Evolutionary conservation across 129 eudicot species (phyloP).

Genomic region (Artemisia argyi): DNA sequence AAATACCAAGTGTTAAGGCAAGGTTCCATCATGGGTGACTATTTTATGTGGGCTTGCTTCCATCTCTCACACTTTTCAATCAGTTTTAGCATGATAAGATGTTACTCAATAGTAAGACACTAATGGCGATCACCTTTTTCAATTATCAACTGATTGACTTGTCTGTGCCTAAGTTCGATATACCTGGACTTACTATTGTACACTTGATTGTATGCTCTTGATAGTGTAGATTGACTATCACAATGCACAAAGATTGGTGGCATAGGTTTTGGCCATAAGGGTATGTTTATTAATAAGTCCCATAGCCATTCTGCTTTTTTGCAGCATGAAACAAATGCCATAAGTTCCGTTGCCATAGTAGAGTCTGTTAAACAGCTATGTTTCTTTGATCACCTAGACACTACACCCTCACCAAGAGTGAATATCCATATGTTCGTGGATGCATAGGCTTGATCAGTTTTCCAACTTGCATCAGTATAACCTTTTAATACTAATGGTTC

Average conservation of each 20-base stretch:
- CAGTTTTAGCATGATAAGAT: not conserved
- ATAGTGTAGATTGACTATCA: not conserved
- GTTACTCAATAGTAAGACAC: not conserved
- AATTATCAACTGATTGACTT: not conserved
- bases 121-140: not conserved
- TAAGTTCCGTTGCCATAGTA: not conserved
- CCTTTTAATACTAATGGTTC: not conserved
- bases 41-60: not conserved
- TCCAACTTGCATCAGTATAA: not conserved
- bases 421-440: not conserved
- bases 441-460: not conserved
- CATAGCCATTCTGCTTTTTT: not conserved
- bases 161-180: not conserved
- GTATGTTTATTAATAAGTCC: not conserved
- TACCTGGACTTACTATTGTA: not conserved
- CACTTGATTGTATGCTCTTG: too few relatives aligned
- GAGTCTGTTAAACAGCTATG: conserved; percentile 1
- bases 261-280: conserved; percentile 3
- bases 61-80: not conserved
- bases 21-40: conserved; percentile 18
- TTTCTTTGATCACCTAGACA: not conserved
- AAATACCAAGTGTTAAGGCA: not conserved
- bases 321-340: not conserved
- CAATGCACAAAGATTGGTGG: not conserved
- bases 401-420: not conserved